Evolutionary conservation across 2,329 filamentous ascomycete genomes (phyloP).

Genomic region (Cordyceps pruinosa): DNA sequence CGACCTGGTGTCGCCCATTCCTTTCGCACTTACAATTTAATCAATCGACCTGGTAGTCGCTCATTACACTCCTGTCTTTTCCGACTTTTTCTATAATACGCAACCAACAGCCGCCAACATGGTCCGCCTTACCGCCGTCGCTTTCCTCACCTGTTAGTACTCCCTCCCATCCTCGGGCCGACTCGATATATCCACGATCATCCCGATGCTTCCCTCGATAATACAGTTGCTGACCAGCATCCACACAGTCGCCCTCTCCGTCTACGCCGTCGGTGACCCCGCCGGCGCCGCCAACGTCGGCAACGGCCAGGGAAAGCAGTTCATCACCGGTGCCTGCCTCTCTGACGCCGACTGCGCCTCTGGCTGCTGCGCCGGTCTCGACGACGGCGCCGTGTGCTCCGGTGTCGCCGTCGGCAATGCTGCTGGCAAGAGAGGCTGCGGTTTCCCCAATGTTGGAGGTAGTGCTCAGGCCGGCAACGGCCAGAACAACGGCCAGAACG

Average conservation of each 20-base stretch:
- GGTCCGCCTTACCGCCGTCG: slow-evolving; percentile 21
- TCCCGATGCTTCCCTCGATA: not conserved
- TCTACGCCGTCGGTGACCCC: slow-evolving; percentile 16
- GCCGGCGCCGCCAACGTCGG: slow-evolving; percentile 21
- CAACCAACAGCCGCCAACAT: slow-evolving; percentile 25
- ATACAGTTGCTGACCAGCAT: not conserved
- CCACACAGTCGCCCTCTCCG: slow-evolving; percentile 12
- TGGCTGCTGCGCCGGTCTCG: slow-evolving; percentile 23
- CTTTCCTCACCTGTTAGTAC: slow-evolving; percentile 20
- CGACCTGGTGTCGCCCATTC: slow-evolving; percentile 9
- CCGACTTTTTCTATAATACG: not conserved
- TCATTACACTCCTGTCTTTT: not conserved
- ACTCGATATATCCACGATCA: too few species aligned
- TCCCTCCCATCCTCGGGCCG: not conserved
- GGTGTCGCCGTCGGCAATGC: slow-evolving; percentile 20
- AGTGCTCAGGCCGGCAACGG: not conserved
- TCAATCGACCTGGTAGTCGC: slow-evolving; percentile 9
- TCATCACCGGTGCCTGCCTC: slow-evolving; percentile 23
- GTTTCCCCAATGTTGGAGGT: slow-evolving; percentile 17
- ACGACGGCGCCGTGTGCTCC: slow-evolving; percentile 23
- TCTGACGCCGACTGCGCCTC: slow-evolving; percentile 24
- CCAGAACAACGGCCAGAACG: not conserved
- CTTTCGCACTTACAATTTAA: not conserved
- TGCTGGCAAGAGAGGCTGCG: slow-evolving; percentile 28
- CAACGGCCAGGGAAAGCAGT: slow-evolving; percentile 20